Percentiles rank a stretch among this genome's conserved stretches.
phyloP scores from a whole-genome alignment of 2,329 filamentous ascomycete species.

The Ophiosphaerella herpotricha region DNA sequence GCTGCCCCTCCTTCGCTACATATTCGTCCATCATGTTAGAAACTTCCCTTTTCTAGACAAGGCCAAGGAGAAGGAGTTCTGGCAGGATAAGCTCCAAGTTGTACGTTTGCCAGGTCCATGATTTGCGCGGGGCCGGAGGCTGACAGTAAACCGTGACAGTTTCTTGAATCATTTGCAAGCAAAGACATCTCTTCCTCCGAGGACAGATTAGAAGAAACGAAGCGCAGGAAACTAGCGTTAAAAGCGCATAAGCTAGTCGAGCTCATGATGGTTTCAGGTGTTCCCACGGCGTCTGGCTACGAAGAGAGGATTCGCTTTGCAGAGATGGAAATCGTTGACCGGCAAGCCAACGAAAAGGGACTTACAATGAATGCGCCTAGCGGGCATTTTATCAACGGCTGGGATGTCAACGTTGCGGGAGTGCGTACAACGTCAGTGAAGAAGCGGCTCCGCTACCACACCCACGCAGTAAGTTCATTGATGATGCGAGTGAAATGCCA shows the following conservation, averaged over 20 bases:
- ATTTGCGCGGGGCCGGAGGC: conserved; percentile 5
- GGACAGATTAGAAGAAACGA: conserved; percentile 93
- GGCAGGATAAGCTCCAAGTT: conserved; percentile 96
- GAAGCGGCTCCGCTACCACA: conserved; percentile 85
- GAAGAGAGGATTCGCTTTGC: conserved; percentile 96
- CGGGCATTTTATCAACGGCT: conserved; percentile 89
- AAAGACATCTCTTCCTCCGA: conserved; percentile 98
- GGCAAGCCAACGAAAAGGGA: conserved; percentile 88
- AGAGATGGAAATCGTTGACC: conserved; percentile 94
- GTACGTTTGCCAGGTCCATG: conserved; percentile 58
- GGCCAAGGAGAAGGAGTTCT: conserved; percentile 97
- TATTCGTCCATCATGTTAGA: conserved; percentile 96
- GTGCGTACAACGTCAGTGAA: conserved; percentile 81
- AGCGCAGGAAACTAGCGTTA: conserved; percentile 84
- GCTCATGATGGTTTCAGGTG: conserved; percentile 98
- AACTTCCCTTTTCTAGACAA: conserved; percentile 98
- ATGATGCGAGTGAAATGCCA: too few species aligned
- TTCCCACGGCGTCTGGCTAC: conserved; percentile 93
- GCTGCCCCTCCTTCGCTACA: conserved; percentile 89
- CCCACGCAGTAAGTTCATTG: conserved; percentile 73
- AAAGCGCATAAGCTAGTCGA: conserved; percentile 97
- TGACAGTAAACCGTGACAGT: conserved; percentile 58
- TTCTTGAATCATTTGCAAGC: conserved; percentile 93
- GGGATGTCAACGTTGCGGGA: conserved; percentile 94
- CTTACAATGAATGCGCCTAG: conserved; percentile 86